Base-by-base conservation (phyloP, 306 rosid species). In the Pterocarpus santalinus region DNA sequence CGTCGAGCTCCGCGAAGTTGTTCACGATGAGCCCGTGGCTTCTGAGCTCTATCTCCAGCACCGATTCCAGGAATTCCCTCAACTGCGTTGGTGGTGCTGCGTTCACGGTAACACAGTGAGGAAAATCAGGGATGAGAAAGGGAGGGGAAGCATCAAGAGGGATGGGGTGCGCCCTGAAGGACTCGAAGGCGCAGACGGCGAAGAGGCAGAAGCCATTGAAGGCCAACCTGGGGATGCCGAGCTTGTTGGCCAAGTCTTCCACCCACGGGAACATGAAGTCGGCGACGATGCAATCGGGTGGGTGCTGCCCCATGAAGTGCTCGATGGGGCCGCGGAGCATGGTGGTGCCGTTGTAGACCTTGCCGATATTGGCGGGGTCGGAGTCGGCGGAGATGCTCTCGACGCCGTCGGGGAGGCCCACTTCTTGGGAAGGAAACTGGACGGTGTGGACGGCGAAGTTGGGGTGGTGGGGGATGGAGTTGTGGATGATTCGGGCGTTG, bases 201-300 rank as follows among this genome's bases (percentile, higher is more conserved):
- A 87, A 85, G 56, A 82, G 68, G 0, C 67, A 43, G 16, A 36
- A 66, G 0, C 58, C 83, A 30, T 75, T 69, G 76, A 87, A 85
- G 22, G 82, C 73, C 0, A 87, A 22, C 3, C 87, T 73, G 0
- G 88, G 86, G 8, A 87, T 68, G n/a, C 2, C 2, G 6, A 87
- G 74, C 9, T 67, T 57, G 49, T n/a, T 34, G 0, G 88, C 81
- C 8, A 80, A 14, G 36, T 84, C 76, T 5, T 85, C 16, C 1
- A 71, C 70, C 90, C 87, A 87, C 0, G 84, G 34, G 62, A 49
- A 46, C 11, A 76, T 8, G 8, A 76, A 15, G 6, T 87, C 87
- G 0, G 70, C 75, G 0, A 81, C 64, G 3, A 85, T 77, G 65
- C 86, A 81, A 3, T 81, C 88, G 0, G 83, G 86, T 4, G 75